Percentiles rank a stretch among this genome's conserved stretches.
Evolutionary conservation across 495 filamentous ascomycete genomes (phyloP).

Genomic region (Neohortaea acidophila): DNA sequence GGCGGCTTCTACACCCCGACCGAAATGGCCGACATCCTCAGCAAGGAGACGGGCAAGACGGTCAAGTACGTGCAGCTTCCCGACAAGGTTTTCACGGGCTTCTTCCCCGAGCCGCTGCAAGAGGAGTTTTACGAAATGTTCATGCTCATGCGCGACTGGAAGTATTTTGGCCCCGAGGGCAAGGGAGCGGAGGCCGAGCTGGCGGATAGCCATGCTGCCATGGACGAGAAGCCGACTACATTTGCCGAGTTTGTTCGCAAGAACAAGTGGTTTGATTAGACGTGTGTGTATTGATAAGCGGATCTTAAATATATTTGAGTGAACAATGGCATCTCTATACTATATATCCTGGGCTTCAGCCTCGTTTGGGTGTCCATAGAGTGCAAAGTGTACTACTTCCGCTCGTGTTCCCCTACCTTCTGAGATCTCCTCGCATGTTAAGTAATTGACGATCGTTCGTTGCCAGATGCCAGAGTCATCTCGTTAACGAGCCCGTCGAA

Average conservation of each 20-base stretch:
- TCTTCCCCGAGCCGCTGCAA: constrained; percentile 30
- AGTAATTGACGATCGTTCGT: too few species aligned
- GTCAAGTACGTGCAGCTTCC: constrained; percentile 31
- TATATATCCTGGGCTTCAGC: too few species aligned
- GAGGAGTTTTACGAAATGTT: constrained; percentile 42
- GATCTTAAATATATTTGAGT: too few species aligned
- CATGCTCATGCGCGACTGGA: constrained; percentile 15
- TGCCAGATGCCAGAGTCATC: too few species aligned
- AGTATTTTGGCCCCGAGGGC: constrained; percentile 13
- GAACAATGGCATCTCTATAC: too few species aligned
- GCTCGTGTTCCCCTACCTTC: too few species aligned
- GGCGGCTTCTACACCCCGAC: constrained; percentile 35
- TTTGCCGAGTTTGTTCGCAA: constrained; percentile 28
- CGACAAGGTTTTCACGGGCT: constrained; percentile 33
- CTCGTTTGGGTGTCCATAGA: too few species aligned
- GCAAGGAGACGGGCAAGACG: constrained; percentile 33
- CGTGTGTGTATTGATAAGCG: too few species aligned
- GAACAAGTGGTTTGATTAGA: background rate
- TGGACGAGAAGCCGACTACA: constrained; percentile 28
- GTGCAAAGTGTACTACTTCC: too few species aligned
- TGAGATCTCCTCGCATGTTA: too few species aligned
- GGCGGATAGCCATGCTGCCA: background rate
- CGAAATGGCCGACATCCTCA: constrained; percentile 36
- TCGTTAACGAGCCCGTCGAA: too few species aligned
- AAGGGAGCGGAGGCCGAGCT: too few species aligned